Base-by-base conservation (phyloP, 1,139 yeast species). In the Zygoascus meyerae region DNA sequence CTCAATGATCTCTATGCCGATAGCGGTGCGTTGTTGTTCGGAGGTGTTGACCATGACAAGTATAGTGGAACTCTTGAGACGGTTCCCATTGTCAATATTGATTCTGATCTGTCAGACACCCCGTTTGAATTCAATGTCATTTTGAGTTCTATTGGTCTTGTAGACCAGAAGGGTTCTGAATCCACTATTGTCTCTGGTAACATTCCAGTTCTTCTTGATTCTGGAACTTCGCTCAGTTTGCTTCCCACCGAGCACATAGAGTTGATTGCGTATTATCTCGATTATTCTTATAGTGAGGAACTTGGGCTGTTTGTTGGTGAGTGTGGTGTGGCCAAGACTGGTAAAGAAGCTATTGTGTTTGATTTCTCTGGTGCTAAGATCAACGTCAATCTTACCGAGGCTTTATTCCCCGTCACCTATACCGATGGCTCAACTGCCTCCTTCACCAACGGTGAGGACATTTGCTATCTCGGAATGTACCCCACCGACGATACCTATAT, bases 31-130 rank as follows among this genome's bases (percentile, higher is more conserved):
- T 61, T 79, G 40, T 66, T 79, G 44, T 79, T 79, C 60, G 85
- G 85, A 5, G 84, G 79, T 38, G 68, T 78, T 44, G 85, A 79
- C 60, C 71, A 71, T 47, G 75, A 74, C 28, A 79, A 78, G 60
- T 77, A 70, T 57, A 49, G 61, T 1, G 85, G 83, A 0, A 63
- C 65, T 36, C 52, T 54, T 11, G 38, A 42, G 35, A 52, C 51
- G 11, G 61, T 67, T 21, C 67, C 66, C 26, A 30, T 57, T 8
- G 48, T 55, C 33, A 48, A 44, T 34, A 44, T 41, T 12, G 34
- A 48, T 17, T 18, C 40, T 34, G 51, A 45, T 17, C 17, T 49
- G 16, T 29, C 29, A 7, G 33, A 14, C 7, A 40, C 26, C 30
- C 60, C 59, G 9, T 49, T 52, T 34, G 56, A 56, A 43, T 29